A percentile compares a stretch with the other conserved stretches of the same genome.
Evolutionary conservation across 768 basidiomycete genomes (phyloP).

Genomic region (Coprinopsis strossmayeri): DNA sequence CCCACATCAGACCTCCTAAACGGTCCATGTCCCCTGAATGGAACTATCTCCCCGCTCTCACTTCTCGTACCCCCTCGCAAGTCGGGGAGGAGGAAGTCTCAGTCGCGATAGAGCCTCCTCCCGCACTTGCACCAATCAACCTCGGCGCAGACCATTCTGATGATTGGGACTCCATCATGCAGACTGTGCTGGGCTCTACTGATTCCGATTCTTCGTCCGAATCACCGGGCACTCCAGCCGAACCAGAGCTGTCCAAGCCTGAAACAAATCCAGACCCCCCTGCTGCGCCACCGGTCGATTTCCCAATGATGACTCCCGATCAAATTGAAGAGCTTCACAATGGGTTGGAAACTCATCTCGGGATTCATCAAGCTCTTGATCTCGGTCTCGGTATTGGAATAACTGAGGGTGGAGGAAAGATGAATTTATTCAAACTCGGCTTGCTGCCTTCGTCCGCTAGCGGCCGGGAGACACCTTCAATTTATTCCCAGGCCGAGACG

Average conservation of each 20-base stretch:
- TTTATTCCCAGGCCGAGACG: slow-evolving; percentile 28
- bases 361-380: slow-evolving; percentile 20
- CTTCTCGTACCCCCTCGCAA: slow-evolving; percentile 17
- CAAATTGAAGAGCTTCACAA: slow-evolving; percentile 29
- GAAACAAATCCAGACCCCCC: no score
- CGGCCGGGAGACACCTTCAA: slow-evolving; percentile 30
- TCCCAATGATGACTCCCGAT: slow-evolving; percentile 25
- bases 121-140: slow-evolving; percentile 26
- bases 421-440: slow-evolving; percentile 35
- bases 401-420: slow-evolving; percentile 30
- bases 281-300: slow-evolving; percentile 8
- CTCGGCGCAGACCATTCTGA: slow-evolving; percentile 26
- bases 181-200: slow-evolving; percentile 27
- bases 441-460: slow-evolving; percentile 25
- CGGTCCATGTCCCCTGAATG: slow-evolving; percentile 30
- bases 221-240: no score
- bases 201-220: slow-evolving; percentile 10
- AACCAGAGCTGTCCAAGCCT: no score
- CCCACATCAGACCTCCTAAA: slow-evolving; percentile 19
- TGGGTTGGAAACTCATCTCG: slow-evolving; percentile 22
- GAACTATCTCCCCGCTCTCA: slow-evolving; percentile 25
- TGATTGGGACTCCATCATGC: slow-evolving; percentile 37
- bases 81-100: slow-evolving; percentile 7
- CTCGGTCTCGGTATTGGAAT: slow-evolving; percentile 25
- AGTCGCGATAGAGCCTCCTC: slow-evolving; percentile 17